Base-by-base conservation (phyloP, 225 moss, liverwort and hornwort genomes). In the Ulota crispa region DNA sequence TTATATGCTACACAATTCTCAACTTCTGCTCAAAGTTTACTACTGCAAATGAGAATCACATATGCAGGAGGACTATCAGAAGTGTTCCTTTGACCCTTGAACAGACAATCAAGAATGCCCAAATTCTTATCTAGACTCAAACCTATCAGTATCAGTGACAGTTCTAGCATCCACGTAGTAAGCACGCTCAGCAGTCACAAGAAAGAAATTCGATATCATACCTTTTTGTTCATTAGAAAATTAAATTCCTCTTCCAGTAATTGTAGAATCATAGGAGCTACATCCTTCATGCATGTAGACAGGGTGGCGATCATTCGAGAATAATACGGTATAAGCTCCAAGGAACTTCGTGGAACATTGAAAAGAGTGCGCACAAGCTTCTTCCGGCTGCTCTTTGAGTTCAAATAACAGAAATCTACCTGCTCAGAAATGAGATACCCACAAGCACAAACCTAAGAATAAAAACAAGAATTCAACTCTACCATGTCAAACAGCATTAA, bases 261-360 rank as follows among this genome's bases (percentile, higher is more conserved):
- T 83, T 94, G 95, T 82, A 99, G 82, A 63, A 99, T 96, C 91
- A 95, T 92, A 26, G 94, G 94, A 24, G 93, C 80, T 47, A 99
- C 92, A 83, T 99, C 98, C 86, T 95, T 99, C 98, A 99, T 99
- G 80, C 98, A 99, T 21, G 98, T 99, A 36, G 94, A 91, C 62
- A 99, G 77, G n/a, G 98, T 99, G n/a, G 98, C 98, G 62, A 96
- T 91, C 92, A 99, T 99, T 84, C 98, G 92, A 74, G 98, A 99
- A 80, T 99, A 99, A 77, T 99, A 95, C 52, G 98, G 98, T 57
- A 99, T 93, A 66, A 99, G 84, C 88, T 99, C 98, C 80, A 99
- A 80, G 73, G 98, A 99, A 75, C 95, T 99, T 68, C 98, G 89
- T 53, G 98, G 93, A 70, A 99, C 95, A 72, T 89, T 99, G 83